These are phyloP conservation scores for Hypoxylon sp. DNA, from an alignment of 2,329 filamentous ascomycete genomes.

Conservation along the genomic window DNA sequence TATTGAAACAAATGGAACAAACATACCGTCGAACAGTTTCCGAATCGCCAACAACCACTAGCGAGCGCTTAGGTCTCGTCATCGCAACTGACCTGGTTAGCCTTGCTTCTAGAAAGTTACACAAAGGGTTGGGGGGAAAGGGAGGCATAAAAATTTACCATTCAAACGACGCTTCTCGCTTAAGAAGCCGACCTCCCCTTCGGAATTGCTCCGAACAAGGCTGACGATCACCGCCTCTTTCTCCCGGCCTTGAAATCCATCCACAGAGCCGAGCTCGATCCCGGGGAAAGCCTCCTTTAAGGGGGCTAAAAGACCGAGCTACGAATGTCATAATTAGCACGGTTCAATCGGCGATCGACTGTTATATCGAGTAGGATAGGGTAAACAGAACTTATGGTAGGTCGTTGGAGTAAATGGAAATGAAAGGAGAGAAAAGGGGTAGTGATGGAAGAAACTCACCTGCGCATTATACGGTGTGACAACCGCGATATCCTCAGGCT, in stretches of 20 bases:
- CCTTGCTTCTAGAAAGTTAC: slow-evolving; percentile 25
- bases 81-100: slow-evolving; percentile 77
- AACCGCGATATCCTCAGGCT: slow-evolving; percentile 85
- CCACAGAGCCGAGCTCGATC: slow-evolving; percentile 94
- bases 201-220: slow-evolving; percentile 88
- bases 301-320: slow-evolving; percentile 80
- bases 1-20: slow-evolving; percentile 24
- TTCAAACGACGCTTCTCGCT: slow-evolving; percentile 92
- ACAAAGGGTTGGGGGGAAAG: too few species aligned
- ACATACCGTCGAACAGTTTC: slow-evolving; percentile 90
- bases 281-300: slow-evolving; percentile 84
- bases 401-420: background rate
- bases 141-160: too few species aligned
- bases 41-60: slow-evolving; percentile 92
- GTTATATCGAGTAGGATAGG: too few species aligned
- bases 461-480: slow-evolving; percentile 97
- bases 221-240: slow-evolving; percentile 95
- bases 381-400: too few species aligned
- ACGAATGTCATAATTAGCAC: slow-evolving; percentile 6
- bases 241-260: slow-evolving; percentile 96
- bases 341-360: too few species aligned
- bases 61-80: slow-evolving; percentile 90
- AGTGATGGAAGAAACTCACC: slow-evolving; percentile 53
- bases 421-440: background rate
- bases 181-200: slow-evolving; percentile 90